Evolutionary conservation across 305 asterid genomes (phyloP).

Genomic region (Solanum hybrid): DNA sequence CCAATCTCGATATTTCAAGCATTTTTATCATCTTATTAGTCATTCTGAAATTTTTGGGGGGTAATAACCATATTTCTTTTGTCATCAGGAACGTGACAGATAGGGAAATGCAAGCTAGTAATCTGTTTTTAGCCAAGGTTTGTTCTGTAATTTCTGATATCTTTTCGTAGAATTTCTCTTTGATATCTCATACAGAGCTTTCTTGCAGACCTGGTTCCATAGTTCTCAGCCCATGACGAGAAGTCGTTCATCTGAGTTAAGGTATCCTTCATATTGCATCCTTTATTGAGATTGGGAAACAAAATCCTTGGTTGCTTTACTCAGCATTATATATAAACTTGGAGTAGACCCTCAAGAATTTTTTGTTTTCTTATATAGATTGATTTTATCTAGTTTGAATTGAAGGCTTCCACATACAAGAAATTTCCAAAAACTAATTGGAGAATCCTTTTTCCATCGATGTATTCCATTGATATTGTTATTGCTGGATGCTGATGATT

Average conservation of each 20-base stretch:
- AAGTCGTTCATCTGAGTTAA: conserved; percentile 79
- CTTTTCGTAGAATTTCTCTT: background rate
- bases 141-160: background rate
- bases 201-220: conserved; percentile 74
- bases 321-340: background rate
- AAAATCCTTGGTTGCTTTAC: background rate
- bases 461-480: background rate
- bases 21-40: background rate
- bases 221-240: conserved; percentile 87
- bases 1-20: background rate
- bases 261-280: conserved; percentile 29
- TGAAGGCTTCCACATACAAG: background rate
- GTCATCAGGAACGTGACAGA: conserved; percentile 39
- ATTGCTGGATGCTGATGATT: background rate
- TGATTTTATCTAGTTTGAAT: background rate
- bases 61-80: background rate
- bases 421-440: background rate
- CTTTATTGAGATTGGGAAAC: background rate
- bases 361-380: background rate
- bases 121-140: conserved; percentile 69
- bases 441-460: background rate
- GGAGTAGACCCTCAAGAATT: background rate
- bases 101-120: conserved; percentile 52
- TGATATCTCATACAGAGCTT: conserved; percentile 5
- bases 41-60: background rate